Evolutionary conservation across 2,329 filamentous ascomycete genomes (phyloP).

Genomic region (Verticillium isaacii): DNA sequence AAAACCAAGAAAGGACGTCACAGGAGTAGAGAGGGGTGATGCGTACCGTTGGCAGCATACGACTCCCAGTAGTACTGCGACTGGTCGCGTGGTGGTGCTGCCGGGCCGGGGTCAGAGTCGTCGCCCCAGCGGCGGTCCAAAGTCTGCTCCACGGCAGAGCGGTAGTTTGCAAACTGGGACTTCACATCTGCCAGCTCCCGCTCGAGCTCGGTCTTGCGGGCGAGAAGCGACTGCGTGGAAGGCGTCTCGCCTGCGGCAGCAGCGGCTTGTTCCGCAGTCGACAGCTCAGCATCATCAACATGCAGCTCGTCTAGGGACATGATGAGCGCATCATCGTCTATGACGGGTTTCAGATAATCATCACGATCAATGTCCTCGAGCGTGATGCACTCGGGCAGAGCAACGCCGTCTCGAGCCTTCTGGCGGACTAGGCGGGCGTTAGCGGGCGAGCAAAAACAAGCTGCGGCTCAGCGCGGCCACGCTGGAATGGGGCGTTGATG

Average conservation of each 20-base stretch:
- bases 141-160: constrained; percentile 60
- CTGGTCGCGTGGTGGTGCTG: constrained; percentile 24
- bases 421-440: constrained; percentile 36
- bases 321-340: constrained; percentile 86
- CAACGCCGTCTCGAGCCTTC: constrained; percentile 35
- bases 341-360: constrained; percentile 72
- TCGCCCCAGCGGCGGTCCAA: constrained; percentile 61
- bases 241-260: constrained; percentile 11
- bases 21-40: not conserved
- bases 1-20: not conserved
- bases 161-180: constrained; percentile 61
- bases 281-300: constrained; percentile 29
- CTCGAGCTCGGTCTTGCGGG: constrained; percentile 52
- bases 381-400: constrained; percentile 54
- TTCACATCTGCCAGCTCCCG: constrained; percentile 55
- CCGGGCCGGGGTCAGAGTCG: constrained; percentile 34
- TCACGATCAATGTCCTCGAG: constrained; percentile 68
- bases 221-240: constrained; percentile 31
- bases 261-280: not conserved
- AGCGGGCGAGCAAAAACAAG: not conserved
- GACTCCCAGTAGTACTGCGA: constrained; percentile 56
- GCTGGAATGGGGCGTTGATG: not conserved
- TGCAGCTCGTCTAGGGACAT: constrained; percentile 79
- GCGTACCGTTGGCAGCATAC: constrained; percentile 53
- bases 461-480: too few relatives aligned